A percentile compares a stretch with the other conserved stretches of the same genome.
Conservation (phyloP, 192 early-diverging fungal genomes). For the Phycomyces blakesleeanus region DNA sequence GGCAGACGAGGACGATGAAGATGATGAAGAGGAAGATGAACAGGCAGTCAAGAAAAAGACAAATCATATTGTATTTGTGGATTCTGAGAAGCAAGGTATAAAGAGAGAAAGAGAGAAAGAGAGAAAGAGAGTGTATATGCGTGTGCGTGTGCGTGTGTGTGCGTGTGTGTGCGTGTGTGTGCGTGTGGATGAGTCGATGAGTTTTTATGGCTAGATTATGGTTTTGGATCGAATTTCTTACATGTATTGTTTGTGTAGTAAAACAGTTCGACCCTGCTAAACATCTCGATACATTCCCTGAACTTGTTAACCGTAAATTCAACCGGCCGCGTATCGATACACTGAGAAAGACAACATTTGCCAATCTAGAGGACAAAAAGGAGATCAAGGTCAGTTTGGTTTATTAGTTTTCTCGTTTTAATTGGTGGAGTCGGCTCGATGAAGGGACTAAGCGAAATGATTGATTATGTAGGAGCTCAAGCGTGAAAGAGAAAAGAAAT, state of each 20-base stretch:
- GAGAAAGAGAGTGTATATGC: too few species aligned
- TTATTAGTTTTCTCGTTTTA: too few species aligned
- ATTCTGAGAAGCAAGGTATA: constrained; percentile 50
- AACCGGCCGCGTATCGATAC: constrained; percentile 69
- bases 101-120: too few species aligned
- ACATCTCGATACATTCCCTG: constrained; percentile 79
- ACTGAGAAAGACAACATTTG: constrained; percentile 45
- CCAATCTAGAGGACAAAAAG: constrained; percentile 16
- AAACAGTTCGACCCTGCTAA: constrained; percentile 72
- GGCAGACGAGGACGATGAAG: constrained; percentile 38
- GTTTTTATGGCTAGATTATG: too few species aligned
- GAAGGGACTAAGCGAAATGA: neutral
- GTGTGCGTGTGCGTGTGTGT: too few species aligned
- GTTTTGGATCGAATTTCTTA: too few species aligned
- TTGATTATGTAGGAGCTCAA: constrained; percentile 41
- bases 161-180: too few species aligned
- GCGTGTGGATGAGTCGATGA: too few species aligned
- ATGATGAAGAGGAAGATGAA: constrained; percentile 26
- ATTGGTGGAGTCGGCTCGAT: too few species aligned
- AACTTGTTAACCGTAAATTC: constrained; percentile 74
- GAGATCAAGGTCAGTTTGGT: neutral
- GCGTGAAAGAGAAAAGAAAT: constrained; percentile 47
- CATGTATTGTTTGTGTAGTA: constrained; percentile 32
- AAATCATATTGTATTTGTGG: constrained; percentile 80
- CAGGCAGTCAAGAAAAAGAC: constrained; percentile 31